Percentiles rank a stretch among this genome's conserved stretches.
Conservation (phyloP, 768 basidiomycete species). For the Phanerochaete sordida region DNA sequence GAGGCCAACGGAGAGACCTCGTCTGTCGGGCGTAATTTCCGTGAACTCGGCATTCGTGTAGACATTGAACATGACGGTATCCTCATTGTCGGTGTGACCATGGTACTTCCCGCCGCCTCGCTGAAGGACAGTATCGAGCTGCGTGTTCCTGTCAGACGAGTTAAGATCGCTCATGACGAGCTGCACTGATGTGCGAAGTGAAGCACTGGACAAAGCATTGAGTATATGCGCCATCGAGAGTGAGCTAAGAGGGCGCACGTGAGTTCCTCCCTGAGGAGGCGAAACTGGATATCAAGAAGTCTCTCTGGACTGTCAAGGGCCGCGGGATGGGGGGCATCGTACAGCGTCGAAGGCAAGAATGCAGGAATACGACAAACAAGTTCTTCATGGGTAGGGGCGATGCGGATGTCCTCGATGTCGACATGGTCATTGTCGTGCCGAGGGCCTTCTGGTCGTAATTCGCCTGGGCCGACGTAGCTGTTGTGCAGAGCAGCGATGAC, state of each 20-base stretch:
- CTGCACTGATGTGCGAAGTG: slow-evolving; percentile 16
- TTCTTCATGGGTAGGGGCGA: slow-evolving; percentile 70
- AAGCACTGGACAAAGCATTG: slow-evolving; percentile 8
- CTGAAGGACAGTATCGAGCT: slow-evolving; percentile 40
- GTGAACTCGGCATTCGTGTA: slow-evolving; percentile 54
- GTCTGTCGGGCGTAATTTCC: slow-evolving; percentile 43
- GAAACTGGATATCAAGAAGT: slow-evolving; percentile 69
- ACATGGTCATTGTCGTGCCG: slow-evolving; percentile 48
- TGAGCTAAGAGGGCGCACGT: slow-evolving; percentile 40
- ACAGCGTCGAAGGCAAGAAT: slow-evolving; percentile 60
- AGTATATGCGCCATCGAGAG: not conserved
- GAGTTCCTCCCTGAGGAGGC: slow-evolving; percentile 72
- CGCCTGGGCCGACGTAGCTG: slow-evolving; percentile 54
- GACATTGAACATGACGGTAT: slow-evolving; percentile 57
- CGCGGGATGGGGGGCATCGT: slow-evolving; percentile 59
- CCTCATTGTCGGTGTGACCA: slow-evolving; percentile 31
- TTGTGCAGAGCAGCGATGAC: slow-evolving; percentile 17
- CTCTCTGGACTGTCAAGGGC: slow-evolving; percentile 57
- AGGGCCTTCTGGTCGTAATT: slow-evolving; percentile 41
- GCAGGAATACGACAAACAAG: slow-evolving; percentile 45
- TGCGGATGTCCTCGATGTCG: slow-evolving; percentile 54
- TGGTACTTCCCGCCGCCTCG: slow-evolving; percentile 57
- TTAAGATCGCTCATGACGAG: slow-evolving; percentile 15
- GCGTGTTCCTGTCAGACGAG: slow-evolving; percentile 28
- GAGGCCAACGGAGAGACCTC: slow-evolving; percentile 47